Conservation (phyloP, 2,329 filamentous ascomycete species). For the Erysiphe pulchra region DNA sequence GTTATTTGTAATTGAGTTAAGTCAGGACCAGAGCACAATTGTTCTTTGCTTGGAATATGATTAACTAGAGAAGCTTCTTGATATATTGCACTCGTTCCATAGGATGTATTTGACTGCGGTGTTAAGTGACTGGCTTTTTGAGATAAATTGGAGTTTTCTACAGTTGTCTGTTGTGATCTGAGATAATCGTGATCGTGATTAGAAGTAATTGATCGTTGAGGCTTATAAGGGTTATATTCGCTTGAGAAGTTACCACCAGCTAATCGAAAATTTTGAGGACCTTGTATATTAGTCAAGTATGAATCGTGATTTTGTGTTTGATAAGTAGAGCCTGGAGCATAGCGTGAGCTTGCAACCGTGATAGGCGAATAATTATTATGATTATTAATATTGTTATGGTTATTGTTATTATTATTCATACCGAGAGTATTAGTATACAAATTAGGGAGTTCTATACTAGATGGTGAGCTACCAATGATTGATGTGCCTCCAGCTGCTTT, state of each 20-base stretch:
- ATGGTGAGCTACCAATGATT: constrained; percentile 48
- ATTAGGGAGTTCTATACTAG: constrained; percentile 43
- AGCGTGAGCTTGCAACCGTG: constrained; percentile 9
- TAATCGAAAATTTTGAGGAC: constrained; percentile 15
- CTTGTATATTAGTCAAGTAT: constrained; percentile 6
- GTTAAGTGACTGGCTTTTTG: not conserved
- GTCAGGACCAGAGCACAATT: too few species aligned
- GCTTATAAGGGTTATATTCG: constrained; percentile 19
- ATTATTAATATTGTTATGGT: constrained; percentile 12
- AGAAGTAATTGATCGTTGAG: constrained; percentile 15
- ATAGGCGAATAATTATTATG: constrained; percentile 3
- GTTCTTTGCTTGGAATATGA: too few species aligned
- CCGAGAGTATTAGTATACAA: constrained; percentile 13
- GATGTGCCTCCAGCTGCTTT: constrained; percentile 54
- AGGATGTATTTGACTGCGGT: not conserved
- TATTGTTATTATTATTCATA: constrained; percentile 2
- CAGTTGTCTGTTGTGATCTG: not conserved
- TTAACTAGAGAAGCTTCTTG: not conserved
- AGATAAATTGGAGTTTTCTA: not conserved
- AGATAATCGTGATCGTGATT: not conserved
- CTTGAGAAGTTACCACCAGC: constrained; percentile 21
- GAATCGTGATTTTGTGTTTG: constrained; percentile 7
- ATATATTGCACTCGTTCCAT: not conserved
- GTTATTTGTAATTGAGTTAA: not conserved
- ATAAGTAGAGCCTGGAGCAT: constrained; percentile 11